Evolutionary conservation across 176 grass and related monocot genomes (phyloP), one percentile per base, ranked within the genome.

Genomic region (Tillandsia leiboldiana): DNA sequence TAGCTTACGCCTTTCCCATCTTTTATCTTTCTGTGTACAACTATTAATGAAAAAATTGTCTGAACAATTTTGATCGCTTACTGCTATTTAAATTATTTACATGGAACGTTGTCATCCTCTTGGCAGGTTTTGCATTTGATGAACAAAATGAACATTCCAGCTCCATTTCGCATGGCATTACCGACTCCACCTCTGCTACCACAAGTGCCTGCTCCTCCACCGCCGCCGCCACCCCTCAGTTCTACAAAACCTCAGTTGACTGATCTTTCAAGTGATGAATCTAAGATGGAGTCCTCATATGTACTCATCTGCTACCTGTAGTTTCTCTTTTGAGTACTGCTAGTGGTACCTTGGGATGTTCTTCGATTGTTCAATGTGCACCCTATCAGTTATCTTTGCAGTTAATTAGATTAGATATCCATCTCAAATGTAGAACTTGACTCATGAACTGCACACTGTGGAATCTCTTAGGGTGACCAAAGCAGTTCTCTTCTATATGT

Each of bases 111-210:
- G 58, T 72, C 58, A 51, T 83, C 67, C 1, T 49, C 28, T 14
- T 3, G 11, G 73, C 79, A 91, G 92, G 88, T 97, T 14, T 79
- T 97, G 65, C 93, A 92, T 83, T 90, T 97, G 75, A 97, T 97
- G 93, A 97, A 97, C 74, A 97, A 97, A 67, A 90, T 97, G 93
- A 90, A 92, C 54, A 79, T 97, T 77, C 89, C 93, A 66, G 89
- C 93, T 64, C 93, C 94, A 74, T 97, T 97, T 90, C 74, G 89
- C n/a, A 91, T 89, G 86, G 88, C 86, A 72, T 81, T 96, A 71
- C 92, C 88, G 51, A 96, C 86, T 48, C 92, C 92, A 73, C 92
- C 92, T 3, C 69, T 96, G 50, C 86, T 83, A 11, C 82, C 80
- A 24, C 82, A 82, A 78, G 75, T 82, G 33, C 75, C 76, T 62